Evolutionary conservation across 805 yeast species (phyloP).

Genomic region (Candida vartiovaarae): DNA sequence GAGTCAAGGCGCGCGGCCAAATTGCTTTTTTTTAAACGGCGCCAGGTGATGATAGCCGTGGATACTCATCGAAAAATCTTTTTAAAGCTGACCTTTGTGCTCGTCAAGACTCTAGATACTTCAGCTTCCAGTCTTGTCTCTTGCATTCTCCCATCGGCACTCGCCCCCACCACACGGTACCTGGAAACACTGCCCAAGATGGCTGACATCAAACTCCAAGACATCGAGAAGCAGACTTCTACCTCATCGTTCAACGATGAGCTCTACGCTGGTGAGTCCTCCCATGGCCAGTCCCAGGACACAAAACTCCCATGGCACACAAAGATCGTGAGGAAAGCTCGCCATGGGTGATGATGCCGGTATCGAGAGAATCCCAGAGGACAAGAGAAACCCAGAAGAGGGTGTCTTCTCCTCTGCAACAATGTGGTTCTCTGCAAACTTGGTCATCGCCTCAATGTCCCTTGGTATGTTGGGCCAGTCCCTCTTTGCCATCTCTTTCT

Average conservation of each 20-base stretch:
- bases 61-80: too few relatives aligned
- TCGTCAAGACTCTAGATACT: too few relatives aligned
- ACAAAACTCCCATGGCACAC: slow-evolving; percentile 17
- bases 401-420: slow-evolving; percentile 59
- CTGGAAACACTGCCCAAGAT: too few relatives aligned
- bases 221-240: slow-evolving; percentile 17
- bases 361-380: slow-evolving; percentile 74
- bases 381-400: slow-evolving; percentile 64
- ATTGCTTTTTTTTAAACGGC: too few relatives aligned
- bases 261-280: slow-evolving; percentile 12
- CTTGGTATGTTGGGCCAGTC: slow-evolving; percentile 68
- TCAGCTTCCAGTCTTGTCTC: too few relatives aligned
- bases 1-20: too few relatives aligned
- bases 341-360: slow-evolving; percentile 57
- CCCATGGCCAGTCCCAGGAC: slow-evolving; percentile 13
- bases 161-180: too few relatives aligned
- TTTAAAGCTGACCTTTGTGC: too few relatives aligned
- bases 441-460: slow-evolving; percentile 78
- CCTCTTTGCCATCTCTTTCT: slow-evolving; percentile 62
- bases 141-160: too few relatives aligned
- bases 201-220: background rate
- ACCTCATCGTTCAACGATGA: background rate
- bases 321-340: slow-evolving; percentile 20
- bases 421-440: slow-evolving; percentile 89
- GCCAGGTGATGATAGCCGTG: background rate